Percentiles rank a stretch among this genome's conserved stretches.
Evolutionary conservation across 2,329 filamentous ascomycete species (phyloP).

Genomic region (Aspergillus fumigatiaffinis): DNA sequence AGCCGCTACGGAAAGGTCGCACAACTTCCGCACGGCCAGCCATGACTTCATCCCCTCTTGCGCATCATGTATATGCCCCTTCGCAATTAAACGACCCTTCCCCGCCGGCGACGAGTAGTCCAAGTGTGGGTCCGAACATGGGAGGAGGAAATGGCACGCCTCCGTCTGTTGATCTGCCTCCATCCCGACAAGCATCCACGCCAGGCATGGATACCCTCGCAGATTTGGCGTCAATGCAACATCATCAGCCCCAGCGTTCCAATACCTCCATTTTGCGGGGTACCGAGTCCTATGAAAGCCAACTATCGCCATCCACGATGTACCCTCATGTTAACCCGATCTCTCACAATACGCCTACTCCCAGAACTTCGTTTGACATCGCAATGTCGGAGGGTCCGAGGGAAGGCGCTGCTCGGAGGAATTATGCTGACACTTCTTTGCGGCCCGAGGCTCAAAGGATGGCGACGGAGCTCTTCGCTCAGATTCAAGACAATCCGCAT

Average conservation of each 20-base stretch:
- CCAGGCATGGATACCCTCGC: conserved; percentile 49
- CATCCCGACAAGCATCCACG: conserved; percentile 41
- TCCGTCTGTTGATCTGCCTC: conserved; percentile 29
- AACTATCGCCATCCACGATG: conserved; percentile 41
- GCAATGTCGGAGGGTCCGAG: conserved; percentile 43
- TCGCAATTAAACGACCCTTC: conserved; percentile 36
- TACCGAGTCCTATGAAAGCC: conserved; percentile 41
- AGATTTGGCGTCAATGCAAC: conserved; percentile 46
- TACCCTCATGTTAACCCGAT: conserved; percentile 37
- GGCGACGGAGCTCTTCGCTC: conserved; percentile 38
- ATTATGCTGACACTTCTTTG: conserved; percentile 42
- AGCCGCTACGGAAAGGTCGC: conserved; percentile 34
- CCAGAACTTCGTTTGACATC: conserved; percentile 43
- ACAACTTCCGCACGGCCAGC: conserved; percentile 29
- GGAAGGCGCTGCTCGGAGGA: conserved; percentile 33
- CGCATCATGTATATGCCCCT: conserved; percentile 40
- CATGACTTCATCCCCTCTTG: conserved; percentile 41
- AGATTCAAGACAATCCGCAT: conserved; percentile 45
- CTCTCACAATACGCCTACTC: conserved; percentile 37
- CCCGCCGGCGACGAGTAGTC: conserved; percentile 30
- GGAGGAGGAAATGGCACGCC: conserved; percentile 33
- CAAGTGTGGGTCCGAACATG: conserved; percentile 24
- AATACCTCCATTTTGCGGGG: conserved; percentile 36
- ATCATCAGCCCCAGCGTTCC: conserved; percentile 40
- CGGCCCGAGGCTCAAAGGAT: conserved; percentile 37